These are phyloP conservation scores for Aspergillus bridgeri DNA, from an alignment of 495 filamentous ascomycete genomes.

Conservation along the genomic window DNA sequence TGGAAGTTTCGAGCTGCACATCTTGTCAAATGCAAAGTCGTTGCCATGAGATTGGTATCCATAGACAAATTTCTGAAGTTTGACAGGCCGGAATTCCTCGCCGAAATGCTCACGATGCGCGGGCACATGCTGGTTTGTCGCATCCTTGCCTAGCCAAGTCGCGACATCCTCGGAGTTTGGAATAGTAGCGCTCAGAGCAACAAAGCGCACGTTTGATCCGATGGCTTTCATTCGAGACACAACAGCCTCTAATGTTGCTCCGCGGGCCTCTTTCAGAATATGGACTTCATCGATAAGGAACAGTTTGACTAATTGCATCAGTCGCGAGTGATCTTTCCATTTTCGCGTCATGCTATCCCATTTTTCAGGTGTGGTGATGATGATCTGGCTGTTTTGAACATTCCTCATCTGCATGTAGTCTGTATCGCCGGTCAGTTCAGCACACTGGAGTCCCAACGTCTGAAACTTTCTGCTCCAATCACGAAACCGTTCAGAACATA, in stretches of 20 bases:
- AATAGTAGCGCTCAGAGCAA: constrained; percentile 89
- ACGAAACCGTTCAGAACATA: constrained; percentile 76
- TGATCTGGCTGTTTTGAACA: constrained; percentile 81
- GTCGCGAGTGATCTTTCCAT: constrained; percentile 84
- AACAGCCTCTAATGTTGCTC: constrained; percentile 90
- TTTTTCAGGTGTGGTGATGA: constrained; percentile 96
- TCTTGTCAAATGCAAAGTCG: constrained; percentile 84
- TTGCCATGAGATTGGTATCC: constrained; percentile 66
- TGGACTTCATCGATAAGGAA: constrained; percentile 98
- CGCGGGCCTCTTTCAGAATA: constrained; percentile 83
- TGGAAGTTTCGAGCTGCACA: constrained; percentile 69
- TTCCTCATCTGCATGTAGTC: constrained; percentile 66
- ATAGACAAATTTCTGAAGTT: constrained; percentile 81
- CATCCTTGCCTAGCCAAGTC: constrained; percentile 80
- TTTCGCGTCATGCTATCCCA: constrained; percentile 97
- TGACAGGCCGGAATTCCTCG: constrained; percentile 87
- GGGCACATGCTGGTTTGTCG: constrained; percentile 61
- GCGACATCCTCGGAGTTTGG: constrained; percentile 92
- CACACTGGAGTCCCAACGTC: constrained; percentile 68
- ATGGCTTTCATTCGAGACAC: constrained; percentile 96
- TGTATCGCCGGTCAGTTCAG: constrained; percentile 91
- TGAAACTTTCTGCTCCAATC: constrained; percentile 89
- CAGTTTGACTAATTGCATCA: constrained; percentile 82
- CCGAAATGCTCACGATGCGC: constrained; percentile 79
- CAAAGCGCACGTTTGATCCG: constrained; percentile 80